Base-by-base conservation (phyloP, 2,329 filamentous ascomycete genomes). In the Fusarium chaquense region DNA sequence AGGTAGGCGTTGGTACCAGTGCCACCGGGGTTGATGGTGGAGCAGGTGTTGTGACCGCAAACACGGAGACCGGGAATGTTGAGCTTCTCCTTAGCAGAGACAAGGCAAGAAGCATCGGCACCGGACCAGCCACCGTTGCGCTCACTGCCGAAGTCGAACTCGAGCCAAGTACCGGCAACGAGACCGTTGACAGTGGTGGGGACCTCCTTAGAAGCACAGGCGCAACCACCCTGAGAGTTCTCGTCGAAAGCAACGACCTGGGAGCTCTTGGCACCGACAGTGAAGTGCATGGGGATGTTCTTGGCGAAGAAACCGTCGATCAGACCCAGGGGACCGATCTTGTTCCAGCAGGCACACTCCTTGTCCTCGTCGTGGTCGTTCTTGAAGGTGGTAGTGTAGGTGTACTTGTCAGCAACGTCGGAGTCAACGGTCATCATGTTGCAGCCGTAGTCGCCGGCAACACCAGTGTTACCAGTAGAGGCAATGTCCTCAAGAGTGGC, bases 281-380 rank as follows among this genome's bases (percentile, higher is more conserved):
- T 76, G 75, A 86, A 86, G 57, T 65, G 76, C 53, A 83, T 47
- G 50, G 78, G 82, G 55, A 80, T 40, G 54, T 81, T 78, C 70
- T 79, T 76, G 60, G 79, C 78, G 78, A 82, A 86, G 80, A 84
- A 84, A 69, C 85, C 85, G 73, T 84, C 79, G 75, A 86, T 80
- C 36, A 63, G 59, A 40, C 80, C 78, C 47, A 79, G 70, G 16
- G 78, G 74, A 45, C 84, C 85, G 56, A 86, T 85, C 83, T 87
- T 87, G 83, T 85, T 84, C 79, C 78, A 85, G 80, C 81, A 83
- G 36, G 73, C 72, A 74, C 85, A 86, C 44, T 76, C 41, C 64
- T 78, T 73, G 58, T 79, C 78, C 45, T 73, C 52, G 66, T 58
- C 75, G 53, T 77, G 76, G 52, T 78, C 80, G 74, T 81, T 80